phyloP scores from a whole-genome alignment of 129 eudicot genomes.

The Scalesia atractyloides region DNA sequence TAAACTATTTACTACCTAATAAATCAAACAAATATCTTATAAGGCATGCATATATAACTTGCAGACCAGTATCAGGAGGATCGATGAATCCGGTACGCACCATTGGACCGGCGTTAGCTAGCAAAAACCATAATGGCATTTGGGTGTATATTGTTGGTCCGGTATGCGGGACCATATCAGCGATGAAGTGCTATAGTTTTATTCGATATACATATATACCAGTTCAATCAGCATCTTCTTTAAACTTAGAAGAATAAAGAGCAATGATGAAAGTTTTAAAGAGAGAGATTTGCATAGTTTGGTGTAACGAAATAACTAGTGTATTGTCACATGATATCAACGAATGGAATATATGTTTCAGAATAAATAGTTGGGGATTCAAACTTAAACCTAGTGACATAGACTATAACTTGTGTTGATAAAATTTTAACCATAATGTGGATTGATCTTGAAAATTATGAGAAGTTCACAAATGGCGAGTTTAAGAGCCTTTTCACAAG shows the following conservation, averaged over 20 bases:
- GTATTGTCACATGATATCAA: neutral
- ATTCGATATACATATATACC: constrained; percentile 54
- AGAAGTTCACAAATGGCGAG: too few species aligned
- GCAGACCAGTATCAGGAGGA: constrained; percentile 82
- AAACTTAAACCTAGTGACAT: too few species aligned
- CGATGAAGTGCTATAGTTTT: constrained; percentile 55
- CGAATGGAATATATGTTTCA: neutral
- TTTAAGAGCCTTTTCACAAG: too few species aligned
- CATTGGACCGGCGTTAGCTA: constrained; percentile 77
- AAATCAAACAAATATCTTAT: neutral
- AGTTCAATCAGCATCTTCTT: constrained; percentile 42
- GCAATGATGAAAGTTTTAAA: constrained; percentile 22
- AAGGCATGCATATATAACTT: too few species aligned
- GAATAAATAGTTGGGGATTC: neutral
- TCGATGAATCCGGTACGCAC: constrained; percentile 92
- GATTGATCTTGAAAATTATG: too few species aligned
- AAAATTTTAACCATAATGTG: too few species aligned
- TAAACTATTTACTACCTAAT: neutral
- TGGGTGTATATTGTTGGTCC: constrained; percentile 91
- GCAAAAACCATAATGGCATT: constrained; percentile 52
- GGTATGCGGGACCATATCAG: constrained; percentile 55
- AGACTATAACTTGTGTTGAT: too few species aligned
- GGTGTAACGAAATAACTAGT: constrained; percentile 11
- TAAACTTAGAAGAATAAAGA: constrained; percentile 45
- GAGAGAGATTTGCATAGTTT: constrained; percentile 34